phyloP scores from a whole-genome alignment of 495 filamentous ascomycete genomes.

The Ramalina intermedia region DNA sequence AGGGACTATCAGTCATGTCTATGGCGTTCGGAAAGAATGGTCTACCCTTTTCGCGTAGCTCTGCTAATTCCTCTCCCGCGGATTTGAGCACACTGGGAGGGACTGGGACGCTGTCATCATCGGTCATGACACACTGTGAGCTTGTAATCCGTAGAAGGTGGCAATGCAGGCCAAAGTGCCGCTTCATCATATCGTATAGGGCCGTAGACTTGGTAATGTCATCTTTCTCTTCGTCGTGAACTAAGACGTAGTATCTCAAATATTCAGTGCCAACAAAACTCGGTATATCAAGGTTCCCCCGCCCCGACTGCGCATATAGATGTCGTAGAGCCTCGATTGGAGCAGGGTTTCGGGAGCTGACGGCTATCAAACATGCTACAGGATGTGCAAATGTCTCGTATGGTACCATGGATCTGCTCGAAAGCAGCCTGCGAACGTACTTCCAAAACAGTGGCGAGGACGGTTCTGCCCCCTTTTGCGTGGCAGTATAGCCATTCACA shows the following conservation, averaged over 20 bases:
- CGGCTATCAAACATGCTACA: slow-evolving; percentile 88
- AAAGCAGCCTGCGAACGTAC: slow-evolving; percentile 72
- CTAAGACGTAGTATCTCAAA: slow-evolving; percentile 84
- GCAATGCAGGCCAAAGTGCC: slow-evolving; percentile 89
- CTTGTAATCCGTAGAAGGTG: slow-evolving; percentile 77
- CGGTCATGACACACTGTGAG: slow-evolving; percentile 71
- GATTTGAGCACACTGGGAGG: slow-evolving; percentile 80
- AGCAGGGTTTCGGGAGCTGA: slow-evolving; percentile 67
- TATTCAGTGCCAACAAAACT: slow-evolving; percentile 78
- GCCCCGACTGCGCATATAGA: slow-evolving; percentile 63
- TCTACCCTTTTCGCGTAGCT: slow-evolving; percentile 48
- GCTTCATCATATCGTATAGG: slow-evolving; percentile 94
- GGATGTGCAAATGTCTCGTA: slow-evolving; percentile 93
- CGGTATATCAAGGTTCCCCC: slow-evolving; percentile 52
- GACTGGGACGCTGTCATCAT: slow-evolving; percentile 77
- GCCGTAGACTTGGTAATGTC: slow-evolving; percentile 78
- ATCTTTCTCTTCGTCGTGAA: slow-evolving; percentile 93
- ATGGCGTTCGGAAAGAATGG: slow-evolving; percentile 9
- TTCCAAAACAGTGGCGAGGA: slow-evolving; percentile 57
- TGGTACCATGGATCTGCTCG: slow-evolving; percentile 55
- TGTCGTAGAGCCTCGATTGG: slow-evolving; percentile 74
- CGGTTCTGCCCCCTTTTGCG: neutral
- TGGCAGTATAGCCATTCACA: too few relatives aligned
- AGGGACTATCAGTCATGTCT: neutral
- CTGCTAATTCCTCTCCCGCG: slow-evolving; percentile 66